These are phyloP conservation scores for Colletotrichum salicis DNA, from an alignment of 2,329 filamentous ascomycete genomes.

Conservation along the genomic window DNA sequence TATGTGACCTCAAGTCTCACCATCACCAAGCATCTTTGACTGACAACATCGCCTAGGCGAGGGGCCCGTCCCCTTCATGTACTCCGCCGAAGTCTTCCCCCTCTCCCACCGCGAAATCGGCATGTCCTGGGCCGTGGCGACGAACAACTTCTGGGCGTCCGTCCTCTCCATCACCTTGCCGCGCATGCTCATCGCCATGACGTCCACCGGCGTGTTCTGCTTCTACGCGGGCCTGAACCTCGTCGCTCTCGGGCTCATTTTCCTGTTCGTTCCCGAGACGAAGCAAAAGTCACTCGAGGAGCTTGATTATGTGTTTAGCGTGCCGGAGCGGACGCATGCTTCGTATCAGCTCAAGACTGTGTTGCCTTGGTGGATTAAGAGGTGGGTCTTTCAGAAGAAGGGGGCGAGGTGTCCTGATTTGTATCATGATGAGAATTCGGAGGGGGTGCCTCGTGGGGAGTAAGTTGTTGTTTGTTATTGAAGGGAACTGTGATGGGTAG, in stretches of 20 bases:
- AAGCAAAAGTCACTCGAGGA: slow-evolving; percentile 63
- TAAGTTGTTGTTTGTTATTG: neutral
- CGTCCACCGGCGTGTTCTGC: slow-evolving; percentile 50
- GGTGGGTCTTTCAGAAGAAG: slow-evolving; percentile 64
- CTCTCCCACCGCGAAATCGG: slow-evolving; percentile 72
- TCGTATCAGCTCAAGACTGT: slow-evolving; percentile 66
- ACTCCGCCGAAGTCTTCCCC: slow-evolving; percentile 72
- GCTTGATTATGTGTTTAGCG: slow-evolving; percentile 70
- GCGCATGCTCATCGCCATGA: slow-evolving; percentile 53
- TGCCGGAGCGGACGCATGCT: slow-evolving; percentile 67
- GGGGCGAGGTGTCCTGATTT: slow-evolving; percentile 43
- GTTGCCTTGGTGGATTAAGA: slow-evolving; percentile 70
- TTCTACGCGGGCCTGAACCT: slow-evolving; percentile 61
- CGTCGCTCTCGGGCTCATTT: slow-evolving; percentile 58
- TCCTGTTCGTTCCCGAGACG: slow-evolving; percentile 61
- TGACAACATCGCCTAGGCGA: slow-evolving; percentile 47
- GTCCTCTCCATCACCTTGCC: slow-evolving; percentile 64
- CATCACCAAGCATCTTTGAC: fast-evolving
- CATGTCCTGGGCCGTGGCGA: slow-evolving; percentile 72
- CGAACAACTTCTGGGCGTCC: slow-evolving; percentile 65
- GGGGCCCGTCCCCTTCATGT: slow-evolving; percentile 71
- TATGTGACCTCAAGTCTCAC: neutral
- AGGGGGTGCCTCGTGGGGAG: neutral
- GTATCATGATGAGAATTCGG: slow-evolving; percentile 12
- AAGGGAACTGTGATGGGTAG: neutral